Base-by-base conservation (phyloP, 768 basidiomycete species). In the Candolleomyces aberdarensis region DNA sequence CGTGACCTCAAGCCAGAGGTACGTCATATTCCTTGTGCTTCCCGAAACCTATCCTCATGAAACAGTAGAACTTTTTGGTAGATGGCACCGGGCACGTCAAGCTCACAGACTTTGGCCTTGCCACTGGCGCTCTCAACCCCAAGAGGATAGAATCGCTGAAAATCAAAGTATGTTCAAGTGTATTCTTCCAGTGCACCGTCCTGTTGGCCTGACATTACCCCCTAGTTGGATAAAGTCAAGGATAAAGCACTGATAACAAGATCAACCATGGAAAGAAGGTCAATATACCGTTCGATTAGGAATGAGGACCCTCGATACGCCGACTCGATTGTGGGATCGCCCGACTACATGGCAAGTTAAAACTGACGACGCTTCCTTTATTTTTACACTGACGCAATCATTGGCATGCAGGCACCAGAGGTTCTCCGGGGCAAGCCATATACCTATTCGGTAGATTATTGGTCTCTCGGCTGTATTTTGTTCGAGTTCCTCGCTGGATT, bases 1-100 rank as follows among this genome's bases (percentile, higher is more conserved):
- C 92, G 96, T 60, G 96, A 98, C 76, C 79, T 98, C 54, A 98
- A 98, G 74, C 96, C 96, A 2, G 96, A 98, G 85, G 95, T 95
- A 61, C 55, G 81, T 70, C 0, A n/a, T 20, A 52, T 39, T 32
- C 41, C 13, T 55, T 14, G 6, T 54, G 29, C 43, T 11, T 20
- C 15, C 5, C 3, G 22, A 32, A 22, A 11, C n/a, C 8, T 36
- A 15, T 39, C 22, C 44, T 58, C 1, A 63, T 19, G n/a, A 10
- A 13, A 41, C 59, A 31, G 5, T 26, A 96, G 96, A 99, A 98
- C 74, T 99, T 99, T 80, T 80, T 99, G 57, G 92, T 99, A 43
- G 97, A 98, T 70, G 84, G 91, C 11, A 88, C 90, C 8, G 97
- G 97, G 2, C 97, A 99, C 69, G 96, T 99, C 71, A 99, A 98